Base-by-base conservation (phyloP, 2,329 filamentous ascomycete species). In the Sphaerulina vaccinii region DNA sequence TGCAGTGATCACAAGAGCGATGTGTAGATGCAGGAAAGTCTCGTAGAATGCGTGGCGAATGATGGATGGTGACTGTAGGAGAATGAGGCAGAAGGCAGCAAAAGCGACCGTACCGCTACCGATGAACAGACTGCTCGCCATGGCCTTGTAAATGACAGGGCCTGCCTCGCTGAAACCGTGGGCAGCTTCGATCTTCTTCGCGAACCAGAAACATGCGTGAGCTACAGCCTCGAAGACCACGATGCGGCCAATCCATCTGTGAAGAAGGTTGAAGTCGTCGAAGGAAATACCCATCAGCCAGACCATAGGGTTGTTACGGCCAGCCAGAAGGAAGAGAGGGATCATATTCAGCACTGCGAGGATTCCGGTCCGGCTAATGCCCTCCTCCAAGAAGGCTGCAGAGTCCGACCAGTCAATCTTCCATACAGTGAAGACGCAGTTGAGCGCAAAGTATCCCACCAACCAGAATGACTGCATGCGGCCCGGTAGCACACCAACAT, bases 21-120 rank as follows among this genome's bases (percentile, higher is more conserved):
- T 87, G 70, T 92, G 87, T 27, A 87, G 65, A 51, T 87, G 73
- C 69, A 90, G 82, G 77, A 91, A 91, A 1, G 78, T 81, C 70
- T 91, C 87, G 68, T 91, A 91, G 65, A 86, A 90, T 13, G 87
- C 87, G 66, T 91, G 87, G 51, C 88, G 80, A 22, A 90, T 71
- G 45, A 85, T 78, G 40, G 86, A 88, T 38, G 81, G 79, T 0
- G 87, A 86, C 62, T 89, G 86, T 49, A 90, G 71, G 35, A 81
- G 69, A 46, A 91, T 79, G 56, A 77, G 77, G 11, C 84, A 70
- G 53, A 89, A 82, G 0, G 83, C 80, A 55, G 75, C 70, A 6
- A 79, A 81, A 37, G 75, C 80, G 55, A 88, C 76, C 50, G 86
- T 82, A 6, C 86, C 86, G 44, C 73, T 84, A 58, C 82, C 65